Evolutionary conservation across 257 asterid species (phyloP).

Genomic region (Echium plantagineum): DNA sequence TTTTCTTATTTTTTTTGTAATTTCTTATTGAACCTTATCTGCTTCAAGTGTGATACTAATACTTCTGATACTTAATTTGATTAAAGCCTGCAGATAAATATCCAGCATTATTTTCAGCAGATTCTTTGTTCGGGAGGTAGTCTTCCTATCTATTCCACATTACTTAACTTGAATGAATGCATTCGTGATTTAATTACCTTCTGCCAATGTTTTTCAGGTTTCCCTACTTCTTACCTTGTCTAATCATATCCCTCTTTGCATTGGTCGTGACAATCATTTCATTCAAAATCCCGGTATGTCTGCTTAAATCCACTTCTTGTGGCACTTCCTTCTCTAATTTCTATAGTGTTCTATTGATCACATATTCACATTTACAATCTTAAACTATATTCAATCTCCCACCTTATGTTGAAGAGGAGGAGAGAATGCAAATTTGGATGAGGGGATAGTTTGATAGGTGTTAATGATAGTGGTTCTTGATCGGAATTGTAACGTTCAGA

Average conservation of each 20-base stretch:
- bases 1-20: constrained; percentile 9
- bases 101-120: constrained; percentile 47
- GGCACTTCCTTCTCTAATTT: neutral
- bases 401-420: too few species aligned
- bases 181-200: neutral
- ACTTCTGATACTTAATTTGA: neutral
- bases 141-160: neutral
- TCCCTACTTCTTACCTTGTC: constrained; percentile 74
- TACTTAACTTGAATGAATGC: constrained; percentile 2
- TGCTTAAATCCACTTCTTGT: constrained; percentile 1
- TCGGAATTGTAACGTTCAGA: too few species aligned
- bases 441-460: too few species aligned
- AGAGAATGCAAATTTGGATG: too few species aligned
- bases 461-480: too few species aligned
- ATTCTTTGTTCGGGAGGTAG: constrained; percentile 57
- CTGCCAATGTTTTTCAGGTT: constrained; percentile 26
- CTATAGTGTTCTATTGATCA: neutral
- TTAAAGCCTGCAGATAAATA: constrained; percentile 67
- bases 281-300: constrained; percentile 70
- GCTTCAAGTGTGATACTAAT: too few species aligned
- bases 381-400: too few species aligned
- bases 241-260: constrained; percentile 43
- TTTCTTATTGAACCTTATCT: too few species aligned
- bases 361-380: too few species aligned
- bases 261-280: constrained; percentile 33